Evolutionary conservation across 768 basidiomycete genomes (phyloP).

Genomic region (Porphyrellus cyaneotinctus): DNA sequence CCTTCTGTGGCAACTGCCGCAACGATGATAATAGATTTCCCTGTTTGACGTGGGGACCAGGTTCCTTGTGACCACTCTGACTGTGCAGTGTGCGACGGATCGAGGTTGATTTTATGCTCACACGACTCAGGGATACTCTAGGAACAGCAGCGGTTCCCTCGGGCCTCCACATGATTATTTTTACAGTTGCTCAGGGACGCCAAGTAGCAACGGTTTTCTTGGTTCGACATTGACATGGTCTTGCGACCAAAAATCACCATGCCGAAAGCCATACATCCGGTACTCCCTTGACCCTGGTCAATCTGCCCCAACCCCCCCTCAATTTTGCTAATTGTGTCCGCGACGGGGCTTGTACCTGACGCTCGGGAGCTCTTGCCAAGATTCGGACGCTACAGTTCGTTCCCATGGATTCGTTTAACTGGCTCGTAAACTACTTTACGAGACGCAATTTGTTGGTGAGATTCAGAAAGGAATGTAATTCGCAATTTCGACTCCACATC

Average conservation of each 20-base stretch:
- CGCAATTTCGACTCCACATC: background rate
- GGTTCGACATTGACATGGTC: background rate
- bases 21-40: too few relatives aligned
- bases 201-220: background rate
- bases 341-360: background rate
- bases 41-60: too few relatives aligned
- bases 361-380: background rate
- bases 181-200: background rate
- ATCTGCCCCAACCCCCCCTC: background rate
- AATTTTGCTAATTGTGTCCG: background rate
- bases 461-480: background rate
- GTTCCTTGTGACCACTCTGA: too few relatives aligned
- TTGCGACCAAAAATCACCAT: conserved; percentile 1
- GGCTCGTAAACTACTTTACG: background rate
- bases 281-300: background rate
- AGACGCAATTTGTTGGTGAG: background rate
- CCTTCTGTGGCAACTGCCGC: too few relatives aligned
- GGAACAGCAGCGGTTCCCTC: too few relatives aligned
- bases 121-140: too few relatives aligned
- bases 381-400: background rate
- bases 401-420: background rate
- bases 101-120: too few relatives aligned
- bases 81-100: too few relatives aligned
- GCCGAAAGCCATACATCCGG: background rate
- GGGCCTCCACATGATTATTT: too few relatives aligned